Evolutionary conservation across 805 yeast species (phyloP), one percentile per base, ranked within the genome.

Genomic region (Cyberlindnera galapagoensis): DNA sequence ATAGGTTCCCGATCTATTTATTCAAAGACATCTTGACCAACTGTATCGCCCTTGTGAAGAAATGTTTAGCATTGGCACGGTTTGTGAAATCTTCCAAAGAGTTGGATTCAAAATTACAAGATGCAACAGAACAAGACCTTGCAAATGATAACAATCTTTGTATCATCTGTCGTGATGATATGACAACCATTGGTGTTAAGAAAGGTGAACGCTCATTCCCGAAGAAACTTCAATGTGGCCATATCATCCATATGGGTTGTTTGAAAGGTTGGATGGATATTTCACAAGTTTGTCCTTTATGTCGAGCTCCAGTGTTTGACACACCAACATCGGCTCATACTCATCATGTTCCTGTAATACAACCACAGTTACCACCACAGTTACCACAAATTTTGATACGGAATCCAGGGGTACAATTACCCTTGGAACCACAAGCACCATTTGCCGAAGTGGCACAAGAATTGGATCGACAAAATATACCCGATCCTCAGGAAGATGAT

Each of bases 221-320:
- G 5, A 86, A 85, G 55, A 80, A 71, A 49, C 64, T 92, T 30
- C 67, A 63, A 2, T 92, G 98, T 63, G 82, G 85, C 17, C 98
- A 92, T 56, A 79, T 85, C 29, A 66, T 90, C 36, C 98, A 92
- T 54, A 62, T 81, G 59, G 88, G 92, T 5, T 92, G 98, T 56
- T 67, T 92, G 40, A 82, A 85, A 49, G 80, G 82, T 44, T 92
- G 98, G 98, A 65, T 92, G 45, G 94, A 84, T 51, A 71, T 95
- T 43, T 85, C 95, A 0, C 90, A 80, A 45, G 73, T 75, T n/a
- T 92, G 98, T 61, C 98, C 98, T 2, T 75, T 88, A 33, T 92
- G 98, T 55, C 67, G 95, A 39, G 65, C 79, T 19, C 72, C 76
- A 9, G 94, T 86, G 2, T 68, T 75, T 41, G 62, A n/a, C 52